A percentile compares a stretch with the other conserved stretches of the same genome.
These are phyloP conservation scores for Cutaneotrichosporon sp. DNA, from an alignment of 1,284 basidiomycete species.

Conservation along the genomic window DNA sequence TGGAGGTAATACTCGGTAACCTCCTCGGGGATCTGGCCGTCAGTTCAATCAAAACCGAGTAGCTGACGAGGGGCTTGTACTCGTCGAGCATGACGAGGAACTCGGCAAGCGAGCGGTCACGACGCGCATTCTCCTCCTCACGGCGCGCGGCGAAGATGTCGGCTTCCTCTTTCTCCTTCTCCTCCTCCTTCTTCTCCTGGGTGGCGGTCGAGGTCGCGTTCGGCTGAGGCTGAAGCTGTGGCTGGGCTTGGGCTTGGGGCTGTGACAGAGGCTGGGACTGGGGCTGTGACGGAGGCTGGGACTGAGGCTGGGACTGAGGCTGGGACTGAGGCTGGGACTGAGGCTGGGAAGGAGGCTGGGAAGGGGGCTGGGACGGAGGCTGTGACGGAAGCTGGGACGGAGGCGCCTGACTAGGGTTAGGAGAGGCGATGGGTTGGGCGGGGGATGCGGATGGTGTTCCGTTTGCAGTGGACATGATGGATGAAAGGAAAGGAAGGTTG, in stretches of 20 bases:
- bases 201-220: not conserved
- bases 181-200: not conserved
- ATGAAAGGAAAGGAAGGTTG: not conserved
- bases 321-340: not conserved
- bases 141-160: conserved; percentile 47
- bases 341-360: not conserved
- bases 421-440: not conserved
- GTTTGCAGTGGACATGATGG: conserved; percentile 12
- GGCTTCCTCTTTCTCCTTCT: conserved; percentile 23
- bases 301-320: not conserved
- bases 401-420: not conserved
- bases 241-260: not conserved
- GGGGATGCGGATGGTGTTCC: conserved; percentile 9
- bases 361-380: conserved; percentile 4
- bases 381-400: not conserved
- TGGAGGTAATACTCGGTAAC: conserved; percentile 98
- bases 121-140: conserved; percentile 74
- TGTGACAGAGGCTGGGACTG: not conserved
- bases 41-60: not conserved
- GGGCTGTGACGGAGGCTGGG: conserved; percentile 13
- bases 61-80: conserved; percentile 84
- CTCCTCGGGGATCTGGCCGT: conserved; percentile 85
- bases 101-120: conserved; percentile 79
- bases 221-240: not conserved
- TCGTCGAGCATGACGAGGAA: conserved; percentile 95